Conservation (phyloP, 192 early-diverging fungal species). For the Chytriomyces sp. region DNA sequence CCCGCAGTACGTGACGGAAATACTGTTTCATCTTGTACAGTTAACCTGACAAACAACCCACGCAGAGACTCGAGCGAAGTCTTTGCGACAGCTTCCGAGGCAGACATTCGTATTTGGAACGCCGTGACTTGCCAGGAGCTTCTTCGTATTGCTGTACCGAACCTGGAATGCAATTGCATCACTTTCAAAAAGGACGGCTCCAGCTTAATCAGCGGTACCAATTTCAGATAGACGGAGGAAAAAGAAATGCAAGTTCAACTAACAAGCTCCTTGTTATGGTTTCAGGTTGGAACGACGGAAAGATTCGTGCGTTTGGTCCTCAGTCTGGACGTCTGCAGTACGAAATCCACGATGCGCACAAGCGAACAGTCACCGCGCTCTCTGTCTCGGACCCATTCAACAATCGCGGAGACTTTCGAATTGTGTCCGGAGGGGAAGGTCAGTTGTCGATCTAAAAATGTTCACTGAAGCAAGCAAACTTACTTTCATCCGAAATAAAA, state of each 20-base stretch:
- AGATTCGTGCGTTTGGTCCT: constrained; percentile 67
- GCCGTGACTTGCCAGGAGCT: constrained; percentile 54
- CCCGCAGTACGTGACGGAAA: constrained; percentile 42
- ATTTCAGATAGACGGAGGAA: too few species aligned
- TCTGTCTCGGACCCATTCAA: constrained; percentile 57
- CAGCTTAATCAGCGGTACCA: constrained; percentile 47
- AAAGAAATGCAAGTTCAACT: background rate
- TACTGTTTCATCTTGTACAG: too few species aligned
- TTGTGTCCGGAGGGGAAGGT: constrained; percentile 64
- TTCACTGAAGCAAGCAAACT: background rate
- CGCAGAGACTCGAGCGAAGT: constrained; percentile 58
- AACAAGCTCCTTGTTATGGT: too few species aligned
- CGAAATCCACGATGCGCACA: constrained; percentile 65
- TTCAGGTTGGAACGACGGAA: constrained; percentile 66
- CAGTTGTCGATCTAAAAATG: background rate
- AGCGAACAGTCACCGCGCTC: constrained; percentile 57
- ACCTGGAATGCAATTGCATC: constrained; percentile 66
- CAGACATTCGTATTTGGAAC: constrained; percentile 65
- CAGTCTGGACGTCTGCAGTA: constrained; percentile 64
- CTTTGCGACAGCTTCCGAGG: constrained; percentile 64
- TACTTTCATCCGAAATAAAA: background rate
- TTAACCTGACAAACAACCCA: too few species aligned
- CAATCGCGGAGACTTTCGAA: constrained; percentile 53
- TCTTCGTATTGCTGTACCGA: constrained; percentile 60
- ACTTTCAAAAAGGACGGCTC: constrained; percentile 64